Conservation (phyloP, 2,329 filamentous ascomycete species). For the Neonectria magnoliae region DNA sequence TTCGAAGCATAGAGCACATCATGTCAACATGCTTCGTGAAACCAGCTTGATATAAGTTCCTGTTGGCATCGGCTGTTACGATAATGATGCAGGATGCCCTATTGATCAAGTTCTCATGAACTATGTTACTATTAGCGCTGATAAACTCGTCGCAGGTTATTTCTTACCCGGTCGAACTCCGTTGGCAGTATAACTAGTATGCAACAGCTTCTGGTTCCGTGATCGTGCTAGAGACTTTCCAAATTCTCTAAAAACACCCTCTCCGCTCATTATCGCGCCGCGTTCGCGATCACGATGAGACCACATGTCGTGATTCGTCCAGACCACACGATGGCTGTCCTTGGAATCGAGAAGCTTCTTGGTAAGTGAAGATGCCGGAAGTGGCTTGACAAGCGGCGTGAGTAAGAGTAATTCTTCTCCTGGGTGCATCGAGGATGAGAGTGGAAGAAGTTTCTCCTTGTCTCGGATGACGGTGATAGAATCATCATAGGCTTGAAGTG, state of each 20-base stretch:
- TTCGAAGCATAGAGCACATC: conserved; percentile 87
- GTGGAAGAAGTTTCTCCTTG: conserved; percentile 83
- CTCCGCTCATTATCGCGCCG: conserved; percentile 83
- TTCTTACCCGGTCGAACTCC: conserved; percentile 77
- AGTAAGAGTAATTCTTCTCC: conserved; percentile 90
- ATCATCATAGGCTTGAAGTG: conserved; percentile 86
- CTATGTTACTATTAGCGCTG: conserved; percentile 45
- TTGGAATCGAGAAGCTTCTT: conserved; percentile 71
- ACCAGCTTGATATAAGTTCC: conserved; percentile 91
- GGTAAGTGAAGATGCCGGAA: conserved; percentile 89
- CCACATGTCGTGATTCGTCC: conserved; percentile 64
- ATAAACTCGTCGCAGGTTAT: neutral
- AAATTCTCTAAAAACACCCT: conserved; percentile 90
- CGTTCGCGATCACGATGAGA: conserved; percentile 65
- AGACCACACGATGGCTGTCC: conserved; percentile 47
- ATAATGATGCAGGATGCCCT: conserved; percentile 89
- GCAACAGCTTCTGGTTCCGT: conserved; percentile 84
- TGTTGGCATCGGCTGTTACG: conserved; percentile 91
- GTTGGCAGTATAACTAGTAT: conserved; percentile 95
- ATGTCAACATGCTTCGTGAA: conserved; percentile 97
- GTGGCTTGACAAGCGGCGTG: conserved; percentile 88
- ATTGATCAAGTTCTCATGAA: conserved; percentile 93
- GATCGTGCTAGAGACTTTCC: conserved; percentile 88
- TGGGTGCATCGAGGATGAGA: conserved; percentile 82
- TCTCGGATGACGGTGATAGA: conserved; percentile 95